Conservation (phyloP, 805 yeast genomes). For the Kuraishia cidri region DNA sequence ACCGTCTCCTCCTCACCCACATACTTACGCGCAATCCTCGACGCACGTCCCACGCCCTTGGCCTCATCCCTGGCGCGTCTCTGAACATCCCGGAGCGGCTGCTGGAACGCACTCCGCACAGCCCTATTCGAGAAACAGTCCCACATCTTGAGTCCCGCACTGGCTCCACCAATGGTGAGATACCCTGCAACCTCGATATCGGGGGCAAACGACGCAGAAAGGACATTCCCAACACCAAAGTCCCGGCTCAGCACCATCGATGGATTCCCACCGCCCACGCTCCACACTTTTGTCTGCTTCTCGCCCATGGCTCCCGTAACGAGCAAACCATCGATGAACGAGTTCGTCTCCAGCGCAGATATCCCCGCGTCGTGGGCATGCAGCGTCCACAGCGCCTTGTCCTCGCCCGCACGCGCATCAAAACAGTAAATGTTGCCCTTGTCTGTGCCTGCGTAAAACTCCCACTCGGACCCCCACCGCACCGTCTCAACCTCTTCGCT, state of each 20-base stretch:
- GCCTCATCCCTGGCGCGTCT: conserved; percentile 50
- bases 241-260: conserved; percentile 87
- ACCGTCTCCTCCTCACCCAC: conserved; percentile 42
- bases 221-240: conserved; percentile 89
- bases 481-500: conserved; percentile 78
- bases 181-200: conserved; percentile 84
- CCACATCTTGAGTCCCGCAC: conserved; percentile 78
- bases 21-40: conserved; percentile 73
- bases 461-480: conserved; percentile 47
- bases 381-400: conserved; percentile 82
- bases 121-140: conserved; percentile 78
- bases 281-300: conserved; percentile 82
- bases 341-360: conserved; percentile 68
- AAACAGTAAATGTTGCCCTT: conserved; percentile 82
- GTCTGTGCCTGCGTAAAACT: conserved; percentile 85
- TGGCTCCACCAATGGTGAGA: conserved; percentile 82
- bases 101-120: conserved; percentile 61
- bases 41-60: conserved; percentile 42
- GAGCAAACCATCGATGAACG: conserved; percentile 59
- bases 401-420: conserved; percentile 62
- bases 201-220: conserved; percentile 74
- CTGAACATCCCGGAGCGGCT: conserved; percentile 48
- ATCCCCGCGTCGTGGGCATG: conserved; percentile 97
- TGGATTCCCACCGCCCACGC: conserved; percentile 49
- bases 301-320: conserved; percentile 91